Percentiles rank a stretch among this genome's conserved stretches.
Conservation (phyloP, 495 filamentous ascomycete genomes). For the Chaetomidium leptoderma region DNA sequence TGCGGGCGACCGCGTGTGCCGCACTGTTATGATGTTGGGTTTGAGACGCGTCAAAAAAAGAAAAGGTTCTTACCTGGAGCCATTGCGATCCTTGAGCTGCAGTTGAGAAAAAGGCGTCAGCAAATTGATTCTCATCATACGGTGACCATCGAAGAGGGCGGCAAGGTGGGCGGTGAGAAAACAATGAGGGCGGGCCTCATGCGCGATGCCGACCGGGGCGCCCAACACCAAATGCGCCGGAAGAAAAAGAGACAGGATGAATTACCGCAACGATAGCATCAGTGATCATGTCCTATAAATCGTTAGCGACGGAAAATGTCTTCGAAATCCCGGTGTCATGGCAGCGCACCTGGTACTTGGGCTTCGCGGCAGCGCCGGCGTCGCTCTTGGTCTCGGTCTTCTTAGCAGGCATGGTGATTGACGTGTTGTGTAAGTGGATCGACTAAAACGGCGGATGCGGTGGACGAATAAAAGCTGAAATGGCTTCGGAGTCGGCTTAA, state of each 20-base stretch:
- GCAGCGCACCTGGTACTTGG: slow-evolving; percentile 58
- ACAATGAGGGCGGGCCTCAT: slow-evolving; percentile 9
- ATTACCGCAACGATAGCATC: slow-evolving; percentile 63
- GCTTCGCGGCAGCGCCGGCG: slow-evolving; percentile 48
- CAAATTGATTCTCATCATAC: slow-evolving; percentile 26
- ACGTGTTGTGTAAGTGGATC: slow-evolving; percentile 23
- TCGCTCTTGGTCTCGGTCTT: slow-evolving; percentile 45
- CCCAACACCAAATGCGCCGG: slow-evolving; percentile 34
- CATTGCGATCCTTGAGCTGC: slow-evolving; percentile 63
- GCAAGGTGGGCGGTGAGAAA: slow-evolving; percentile 17
- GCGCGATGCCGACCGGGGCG: slow-evolving; percentile 17
- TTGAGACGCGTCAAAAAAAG: slow-evolving; percentile 13
- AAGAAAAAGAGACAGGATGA: slow-evolving; percentile 39
- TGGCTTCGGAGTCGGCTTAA: not conserved
- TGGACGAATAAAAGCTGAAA: not conserved
- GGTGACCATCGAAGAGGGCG: not conserved
- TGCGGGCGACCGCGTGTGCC: not conserved
- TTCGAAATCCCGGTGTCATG: slow-evolving; percentile 19
- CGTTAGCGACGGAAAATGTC: slow-evolving; percentile 37
- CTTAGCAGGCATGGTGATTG: slow-evolving; percentile 60
- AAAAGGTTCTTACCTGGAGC: slow-evolving; percentile 54
- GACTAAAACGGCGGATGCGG: slow-evolving; percentile 18
- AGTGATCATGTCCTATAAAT: slow-evolving; percentile 58
- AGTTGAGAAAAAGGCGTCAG: slow-evolving; percentile 43
- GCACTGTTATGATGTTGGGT: slow-evolving; percentile 3